Evolutionary conservation across 108 stramenopile species (phyloP).

Genomic region (Epithemia pelagica): DNA sequence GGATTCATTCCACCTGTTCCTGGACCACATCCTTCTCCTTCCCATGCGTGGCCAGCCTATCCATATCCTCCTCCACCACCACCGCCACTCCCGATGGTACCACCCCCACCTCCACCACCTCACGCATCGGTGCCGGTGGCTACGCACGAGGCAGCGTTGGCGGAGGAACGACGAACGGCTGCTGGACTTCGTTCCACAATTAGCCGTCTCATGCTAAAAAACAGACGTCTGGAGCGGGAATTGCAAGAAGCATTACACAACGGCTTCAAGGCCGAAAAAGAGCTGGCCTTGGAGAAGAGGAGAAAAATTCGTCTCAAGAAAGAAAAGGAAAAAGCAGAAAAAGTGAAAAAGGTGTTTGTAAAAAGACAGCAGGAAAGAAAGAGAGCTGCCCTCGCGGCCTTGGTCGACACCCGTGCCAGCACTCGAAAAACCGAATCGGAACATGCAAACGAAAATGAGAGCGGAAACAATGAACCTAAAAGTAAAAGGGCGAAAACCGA

Average conservation of each 20-base stretch:
- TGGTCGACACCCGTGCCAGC: neutral
- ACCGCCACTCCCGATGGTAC: too few relatives aligned
- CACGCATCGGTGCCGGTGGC: too few relatives aligned
- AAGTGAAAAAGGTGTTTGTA: neutral
- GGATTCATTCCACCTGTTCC: too few relatives aligned
- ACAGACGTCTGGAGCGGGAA: neutral
- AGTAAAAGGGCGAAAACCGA: neutral
- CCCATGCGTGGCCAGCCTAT: too few relatives aligned
- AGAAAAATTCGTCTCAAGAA: neutral
- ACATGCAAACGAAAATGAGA: too few relatives aligned
- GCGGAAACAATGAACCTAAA: too few relatives aligned
- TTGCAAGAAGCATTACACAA: neutral
- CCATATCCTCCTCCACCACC: too few relatives aligned
- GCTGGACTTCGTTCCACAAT: neutral
- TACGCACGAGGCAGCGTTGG: neutral
- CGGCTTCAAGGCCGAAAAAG: neutral
- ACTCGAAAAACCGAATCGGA: too few relatives aligned
- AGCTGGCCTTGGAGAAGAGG: neutral
- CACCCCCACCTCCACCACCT: too few relatives aligned
- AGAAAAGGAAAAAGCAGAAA: neutral
- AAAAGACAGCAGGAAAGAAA: neutral
- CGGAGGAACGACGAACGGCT: neutral
- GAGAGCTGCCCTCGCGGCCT: neutral
- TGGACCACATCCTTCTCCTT: too few relatives aligned
- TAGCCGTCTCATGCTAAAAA: neutral